Conservation (phyloP, 2,329 filamentous ascomycete species). For the Hypoxylon rubiginosum region DNA sequence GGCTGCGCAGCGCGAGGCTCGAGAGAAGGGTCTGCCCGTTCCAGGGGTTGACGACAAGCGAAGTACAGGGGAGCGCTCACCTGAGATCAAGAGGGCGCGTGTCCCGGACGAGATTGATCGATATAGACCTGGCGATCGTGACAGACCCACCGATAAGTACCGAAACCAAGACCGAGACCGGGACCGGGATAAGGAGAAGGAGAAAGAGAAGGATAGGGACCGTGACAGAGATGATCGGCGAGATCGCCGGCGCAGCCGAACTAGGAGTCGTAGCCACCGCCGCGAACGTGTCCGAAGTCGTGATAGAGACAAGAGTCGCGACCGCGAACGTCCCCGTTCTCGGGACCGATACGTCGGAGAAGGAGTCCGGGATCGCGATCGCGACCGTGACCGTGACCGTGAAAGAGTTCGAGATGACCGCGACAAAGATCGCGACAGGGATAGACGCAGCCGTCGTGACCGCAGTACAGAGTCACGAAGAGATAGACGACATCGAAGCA, state of each 20-base stretch:
- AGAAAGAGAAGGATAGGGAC: conserved; percentile 52
- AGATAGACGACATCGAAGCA: conserved; percentile 41
- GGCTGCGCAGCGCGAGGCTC: conserved; percentile 71
- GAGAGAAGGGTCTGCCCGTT: conserved; percentile 69
- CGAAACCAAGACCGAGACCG: conserved; percentile 33
- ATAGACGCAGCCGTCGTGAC: conserved; percentile 49
- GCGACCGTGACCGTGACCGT: conserved; percentile 52
- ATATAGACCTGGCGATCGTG: conserved; percentile 61
- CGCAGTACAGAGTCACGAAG: conserved; percentile 40
- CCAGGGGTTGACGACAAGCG: conserved; percentile 69
- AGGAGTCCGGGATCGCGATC: conserved; percentile 47
- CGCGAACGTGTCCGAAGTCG: conserved; percentile 47
- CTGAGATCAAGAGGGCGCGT: conserved; percentile 56
- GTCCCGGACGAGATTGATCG: conserved; percentile 61
- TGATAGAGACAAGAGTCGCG: conserved; percentile 46
- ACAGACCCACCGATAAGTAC: conserved; percentile 45
- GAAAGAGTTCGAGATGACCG: conserved; percentile 34
- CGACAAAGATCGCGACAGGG: conserved; percentile 49
- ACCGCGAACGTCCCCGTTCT: conserved; percentile 39
- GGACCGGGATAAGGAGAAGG: conserved; percentile 30
- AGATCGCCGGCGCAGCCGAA: conserved; percentile 45
- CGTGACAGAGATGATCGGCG: conserved; percentile 40
- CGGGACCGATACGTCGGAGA: conserved; percentile 42
- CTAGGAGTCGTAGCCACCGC: conserved; percentile 31
- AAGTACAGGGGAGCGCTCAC: conserved; percentile 60